Conservation (phyloP, 192 early-diverging fungal species). For the Helicostylum pulchrum region DNA sequence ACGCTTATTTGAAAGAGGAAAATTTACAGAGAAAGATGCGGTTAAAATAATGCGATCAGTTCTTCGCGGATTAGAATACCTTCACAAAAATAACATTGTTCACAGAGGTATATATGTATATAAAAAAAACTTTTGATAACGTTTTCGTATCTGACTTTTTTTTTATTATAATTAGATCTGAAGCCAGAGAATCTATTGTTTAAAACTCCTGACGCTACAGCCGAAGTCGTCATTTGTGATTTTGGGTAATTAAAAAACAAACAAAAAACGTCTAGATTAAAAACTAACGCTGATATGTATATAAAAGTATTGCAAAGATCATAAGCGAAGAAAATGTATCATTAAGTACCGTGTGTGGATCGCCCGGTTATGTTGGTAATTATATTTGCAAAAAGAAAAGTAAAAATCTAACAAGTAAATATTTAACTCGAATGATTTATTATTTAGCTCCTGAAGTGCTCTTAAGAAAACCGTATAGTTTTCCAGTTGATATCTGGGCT, state of each 20-base stretch:
- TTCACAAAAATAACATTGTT: slow-evolving; percentile 84
- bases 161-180: slow-evolving; percentile 40
- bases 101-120: slow-evolving; percentile 65
- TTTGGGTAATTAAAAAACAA: slow-evolving; percentile 55
- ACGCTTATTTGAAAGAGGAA: slow-evolving; percentile 69
- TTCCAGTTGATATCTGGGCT: slow-evolving; percentile 91
- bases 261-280: neutral
- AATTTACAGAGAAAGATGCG: slow-evolving; percentile 80
- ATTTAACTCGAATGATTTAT: slow-evolving; percentile 27
- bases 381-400: neutral
- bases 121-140: no score
- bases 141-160: neutral
- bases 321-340: slow-evolving; percentile 58
- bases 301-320: slow-evolving; percentile 59
- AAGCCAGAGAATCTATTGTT: slow-evolving; percentile 90
- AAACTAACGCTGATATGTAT: neutral
- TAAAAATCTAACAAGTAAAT: no score
- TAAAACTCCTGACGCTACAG: slow-evolving; percentile 51
- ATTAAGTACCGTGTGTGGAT: slow-evolving; percentile 80
- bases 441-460: slow-evolving; percentile 78
- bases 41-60: slow-evolving; percentile 69
- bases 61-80: slow-evolving; percentile 73
- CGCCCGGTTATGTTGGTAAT: slow-evolving; percentile 64
- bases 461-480: slow-evolving; percentile 75
- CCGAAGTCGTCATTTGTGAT: slow-evolving; percentile 78